phyloP scores from a whole-genome alignment of 108 stramenopile species.

The Nitzschia sp. region DNA sequence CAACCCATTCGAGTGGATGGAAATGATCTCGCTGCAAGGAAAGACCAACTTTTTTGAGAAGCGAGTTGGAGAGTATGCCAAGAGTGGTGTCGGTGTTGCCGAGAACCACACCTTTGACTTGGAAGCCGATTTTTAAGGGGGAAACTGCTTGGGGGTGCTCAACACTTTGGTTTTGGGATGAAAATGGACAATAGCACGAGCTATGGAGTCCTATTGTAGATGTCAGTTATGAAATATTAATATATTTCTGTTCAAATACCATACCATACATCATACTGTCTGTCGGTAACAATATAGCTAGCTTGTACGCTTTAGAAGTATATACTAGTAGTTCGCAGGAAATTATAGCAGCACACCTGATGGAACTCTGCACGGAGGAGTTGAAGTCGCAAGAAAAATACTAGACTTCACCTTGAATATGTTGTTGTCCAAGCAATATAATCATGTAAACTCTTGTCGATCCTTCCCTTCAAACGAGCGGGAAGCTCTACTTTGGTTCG shows the following conservation, averaged over 20 bases:
- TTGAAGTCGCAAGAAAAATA: too few species aligned
- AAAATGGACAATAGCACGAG: too few species aligned
- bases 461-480: background rate
- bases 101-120: slow-evolving; percentile 84
- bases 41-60: slow-evolving; percentile 98
- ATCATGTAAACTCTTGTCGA: background rate
- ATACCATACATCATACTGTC: too few species aligned
- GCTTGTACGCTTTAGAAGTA: background rate
- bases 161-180: background rate
- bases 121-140: slow-evolving; percentile 86
- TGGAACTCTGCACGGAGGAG: too few species aligned
- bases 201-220: too few species aligned
- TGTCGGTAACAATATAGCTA: background rate
- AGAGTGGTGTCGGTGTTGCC: slow-evolving; percentile 89
- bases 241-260: too few species aligned
- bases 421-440: slow-evolving; percentile 7
- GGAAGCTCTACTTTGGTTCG: background rate
- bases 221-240: too few species aligned
- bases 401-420: too few species aligned
- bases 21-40: slow-evolving; percentile 97
- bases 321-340: too few species aligned
- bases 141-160: background rate
- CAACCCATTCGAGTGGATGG: slow-evolving; percentile 99
- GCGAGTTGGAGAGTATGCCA: slow-evolving; percentile 95
- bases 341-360: too few species aligned